Percentiles rank a stretch among this genome's conserved stretches.
phyloP scores from a whole-genome alignment of 768 basidiomycete species.

The Leccinum truebloodii region DNA sequence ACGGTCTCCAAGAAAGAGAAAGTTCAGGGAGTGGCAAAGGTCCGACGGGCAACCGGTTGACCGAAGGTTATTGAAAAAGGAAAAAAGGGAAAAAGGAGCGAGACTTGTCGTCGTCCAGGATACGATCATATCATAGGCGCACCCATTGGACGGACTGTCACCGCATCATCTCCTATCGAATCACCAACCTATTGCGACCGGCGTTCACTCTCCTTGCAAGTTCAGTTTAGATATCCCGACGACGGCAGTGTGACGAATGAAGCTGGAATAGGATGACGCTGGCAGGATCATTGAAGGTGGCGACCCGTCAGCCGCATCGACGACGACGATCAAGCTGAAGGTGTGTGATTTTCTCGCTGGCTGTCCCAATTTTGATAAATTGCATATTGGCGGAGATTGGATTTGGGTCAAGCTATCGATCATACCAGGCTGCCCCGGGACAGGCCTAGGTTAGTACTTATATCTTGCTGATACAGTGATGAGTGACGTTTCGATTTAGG shows the following conservation, averaged over 20 bases:
- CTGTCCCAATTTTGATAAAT: neutral
- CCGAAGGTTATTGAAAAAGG: neutral
- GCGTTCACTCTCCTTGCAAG: neutral
- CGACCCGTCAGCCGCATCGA: neutral
- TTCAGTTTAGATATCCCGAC: neutral
- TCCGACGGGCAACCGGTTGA: neutral
- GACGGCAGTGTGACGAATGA: neutral
- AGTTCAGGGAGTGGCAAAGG: neutral
- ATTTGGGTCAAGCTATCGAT: neutral
- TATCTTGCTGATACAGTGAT: neutral
- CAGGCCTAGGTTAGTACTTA: neutral
- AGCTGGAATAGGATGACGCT: neutral
- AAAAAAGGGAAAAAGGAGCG: neutral
- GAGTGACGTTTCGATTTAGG: neutral
- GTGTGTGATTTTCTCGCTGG: neutral
- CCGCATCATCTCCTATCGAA: neutral
- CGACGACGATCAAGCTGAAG: neutral
- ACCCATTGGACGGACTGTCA: neutral
- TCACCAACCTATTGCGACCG: neutral
- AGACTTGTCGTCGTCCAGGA: conserved; percentile 3
- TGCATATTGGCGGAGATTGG: neutral
- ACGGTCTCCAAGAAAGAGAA: neutral
- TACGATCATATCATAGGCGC: neutral
- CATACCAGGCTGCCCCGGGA: neutral
- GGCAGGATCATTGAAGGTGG: neutral